Evolutionary conservation across 2,329 filamentous ascomycete genomes (phyloP), one percentile per base, ranked within the genome.

Genomic region (Volutella citrinella): DNA sequence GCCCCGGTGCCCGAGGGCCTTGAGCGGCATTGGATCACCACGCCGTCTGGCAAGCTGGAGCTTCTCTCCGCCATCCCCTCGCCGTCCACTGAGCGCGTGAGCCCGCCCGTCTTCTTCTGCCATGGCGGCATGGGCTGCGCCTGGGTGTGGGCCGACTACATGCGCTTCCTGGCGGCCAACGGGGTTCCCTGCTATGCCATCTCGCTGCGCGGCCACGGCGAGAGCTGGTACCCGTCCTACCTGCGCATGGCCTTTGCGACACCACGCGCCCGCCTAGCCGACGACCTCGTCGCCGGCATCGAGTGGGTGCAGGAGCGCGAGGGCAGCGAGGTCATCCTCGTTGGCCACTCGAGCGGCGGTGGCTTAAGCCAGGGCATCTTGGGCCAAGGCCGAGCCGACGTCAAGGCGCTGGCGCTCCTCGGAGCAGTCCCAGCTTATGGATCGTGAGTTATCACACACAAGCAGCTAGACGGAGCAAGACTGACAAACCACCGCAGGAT

Each of bases 71-170:
- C 64, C n/a, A 44, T 52, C 11, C 62, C 66, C 2, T 33, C 45
- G 3, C 41, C 37, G 14, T 32, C 40, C 5, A 27, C 27, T 7
- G 32, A 25, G 23, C 23, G 33, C 4, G 35, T 39, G 16, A 46
- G 33, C 24, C 24, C 62, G 9, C 64, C 69, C 3, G 51, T 76
- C 10, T 65, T 76, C 56, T 75, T 77, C 54, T 58, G 66, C 20
- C 73, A 78, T 42, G 74, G 73, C 23, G 72, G 72, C 30, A 74
- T 76, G 60, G 74, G 72, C 24, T 62, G 61, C 34, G 75, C 74
- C 7, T 67, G 65, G 51, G 63, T 75, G 14, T 78, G 72, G 70
- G 57, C 67, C 8, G 61, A 67, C 26, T 78, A 72, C 45, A 68
- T 78, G 62, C 57, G 55, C 16, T 72, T 61, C 45, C 66, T 77